Evolutionary conservation across 2,329 filamentous ascomycete genomes (phyloP), one percentile per base, ranked within the genome.

Genomic region (Aspergillus udagawae): DNA sequence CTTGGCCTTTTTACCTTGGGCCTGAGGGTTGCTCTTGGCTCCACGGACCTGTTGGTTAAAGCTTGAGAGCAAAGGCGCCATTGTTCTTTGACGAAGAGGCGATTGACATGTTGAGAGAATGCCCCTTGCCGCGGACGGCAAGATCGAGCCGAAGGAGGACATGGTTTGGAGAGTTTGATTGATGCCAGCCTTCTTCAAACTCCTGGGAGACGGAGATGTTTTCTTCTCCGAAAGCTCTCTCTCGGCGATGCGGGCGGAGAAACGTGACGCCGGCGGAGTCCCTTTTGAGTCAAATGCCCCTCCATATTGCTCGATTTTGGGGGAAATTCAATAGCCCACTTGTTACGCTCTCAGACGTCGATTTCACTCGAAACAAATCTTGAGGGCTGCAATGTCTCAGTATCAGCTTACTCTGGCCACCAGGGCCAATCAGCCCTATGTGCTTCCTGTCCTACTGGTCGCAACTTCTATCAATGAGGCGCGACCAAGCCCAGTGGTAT

Each of bases 1-100:
- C 66, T 78, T 79, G 61, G 77, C 75, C 63, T 78, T 70, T 62
- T 78, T 71, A 52, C 60, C 59, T 60, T 64, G 75, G 57, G 70
- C 66, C 63, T 77, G 69, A 38, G 63, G 60, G 52, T 71, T 73
- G 64, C 61, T 72, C 60, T 71, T 72, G 49, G 70, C 66, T 59
- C 69, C 70, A 32, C 76, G 73, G 49, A 70, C 62, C 63, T 75
- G 73, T 55, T 75, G 67, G 35, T 64, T 65, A 57, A 70, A 64
- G 27, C 59, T 56, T 20, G 66, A 61, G 53, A 75, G 55, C 53
- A 72, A 60, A 54, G 72, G 64, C 51, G 67, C 61, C 62, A 74
- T 70, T 63, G 70, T 58, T 32, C 58, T 57, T 28, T 67, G 65
- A 17, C 71, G 68, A 32, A 74, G 52, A 25, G 67, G 54, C 32